These are phyloP conservation scores for Litsea cubeba DNA, from an alignment of 164 flowering plant genomes.

Conservation along the genomic window DNA sequence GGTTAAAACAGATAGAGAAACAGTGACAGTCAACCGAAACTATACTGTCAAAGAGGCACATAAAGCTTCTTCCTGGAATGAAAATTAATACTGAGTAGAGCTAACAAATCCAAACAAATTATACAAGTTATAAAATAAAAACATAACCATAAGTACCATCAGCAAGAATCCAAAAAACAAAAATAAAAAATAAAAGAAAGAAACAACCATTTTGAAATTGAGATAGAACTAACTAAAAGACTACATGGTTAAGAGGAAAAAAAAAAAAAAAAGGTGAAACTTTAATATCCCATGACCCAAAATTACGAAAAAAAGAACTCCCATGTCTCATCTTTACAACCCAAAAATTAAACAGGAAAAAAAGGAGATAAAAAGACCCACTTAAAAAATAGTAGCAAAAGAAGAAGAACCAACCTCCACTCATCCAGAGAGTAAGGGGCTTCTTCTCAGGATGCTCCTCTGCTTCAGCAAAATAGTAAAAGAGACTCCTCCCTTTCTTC, in stretches of 20 bases:
- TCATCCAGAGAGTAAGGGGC: slow-evolving; percentile 90
- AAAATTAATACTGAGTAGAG: too few species aligned
- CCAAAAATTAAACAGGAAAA: neutral
- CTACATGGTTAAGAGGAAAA: neutral
- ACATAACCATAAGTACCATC: too few species aligned
- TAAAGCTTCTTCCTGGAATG: too few species aligned
- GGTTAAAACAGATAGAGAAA: too few species aligned
- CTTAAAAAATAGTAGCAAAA: neutral
- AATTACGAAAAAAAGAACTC: neutral
- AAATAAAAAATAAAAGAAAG: too few species aligned
- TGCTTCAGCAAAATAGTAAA: slow-evolving; percentile 92
- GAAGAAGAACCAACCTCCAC: slow-evolving; percentile 61
- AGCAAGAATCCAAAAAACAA: too few species aligned
- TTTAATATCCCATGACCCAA: neutral
- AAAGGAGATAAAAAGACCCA: neutral
- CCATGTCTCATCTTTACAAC: neutral
- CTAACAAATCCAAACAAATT: too few species aligned
- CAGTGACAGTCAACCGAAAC: too few species aligned
- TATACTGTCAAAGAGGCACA: too few species aligned
- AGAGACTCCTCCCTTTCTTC: slow-evolving; percentile 77
- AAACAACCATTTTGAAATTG: too few species aligned
- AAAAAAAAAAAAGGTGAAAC: neutral
- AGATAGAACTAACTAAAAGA: neutral
- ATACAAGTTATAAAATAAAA: too few species aligned
- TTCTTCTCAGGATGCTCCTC: slow-evolving; percentile 49